A percentile compares a stretch with the other conserved stretches of the same genome.
phyloP scores from a whole-genome alignment of 441 rosid species.

The Pelargonium citronellum region DNA sequence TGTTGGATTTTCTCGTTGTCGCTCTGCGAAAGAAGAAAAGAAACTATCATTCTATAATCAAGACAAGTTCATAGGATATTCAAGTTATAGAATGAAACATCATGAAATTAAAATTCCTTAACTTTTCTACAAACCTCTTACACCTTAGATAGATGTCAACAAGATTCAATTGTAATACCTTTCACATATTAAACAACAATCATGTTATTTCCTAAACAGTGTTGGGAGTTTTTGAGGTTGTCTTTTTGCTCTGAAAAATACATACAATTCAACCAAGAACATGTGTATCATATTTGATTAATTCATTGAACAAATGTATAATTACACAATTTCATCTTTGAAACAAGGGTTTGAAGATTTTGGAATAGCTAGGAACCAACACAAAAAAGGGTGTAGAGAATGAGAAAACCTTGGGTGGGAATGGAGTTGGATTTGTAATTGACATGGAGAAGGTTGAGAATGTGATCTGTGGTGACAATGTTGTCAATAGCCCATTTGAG shows the following conservation, averaged over 20 bases:
- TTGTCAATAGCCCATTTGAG: slow-evolving; percentile 21
- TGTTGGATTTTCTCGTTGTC: slow-evolving; percentile 18
- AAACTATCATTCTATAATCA: not conserved
- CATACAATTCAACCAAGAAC: not conserved
- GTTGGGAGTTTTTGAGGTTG: too few relatives aligned
- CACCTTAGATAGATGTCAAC: too few relatives aligned
- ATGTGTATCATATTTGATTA: too few relatives aligned
- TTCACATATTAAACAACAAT: too few relatives aligned
- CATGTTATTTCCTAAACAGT: too few relatives aligned
- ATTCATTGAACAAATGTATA: too few relatives aligned
- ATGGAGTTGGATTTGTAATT: not conserved
- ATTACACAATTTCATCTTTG: too few relatives aligned
- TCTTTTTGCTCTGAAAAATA: not conserved
- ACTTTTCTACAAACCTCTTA: too few relatives aligned
- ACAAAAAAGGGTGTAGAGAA: not conserved
- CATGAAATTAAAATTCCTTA: too few relatives aligned
- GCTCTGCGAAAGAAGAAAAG: slow-evolving; percentile 11
- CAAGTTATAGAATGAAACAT: not conserved
- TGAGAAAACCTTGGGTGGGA: not conserved
- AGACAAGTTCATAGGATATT: not conserved
- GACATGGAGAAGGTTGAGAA: slow-evolving; percentile 17
- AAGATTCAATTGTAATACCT: too few relatives aligned
- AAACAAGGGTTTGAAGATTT: too few relatives aligned
- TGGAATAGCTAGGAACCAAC: not conserved
- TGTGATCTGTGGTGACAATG: not conserved